These are phyloP conservation scores for Castanospermum australe DNA, from an alignment of 306 rosid species.

Conservation along the genomic window DNA sequence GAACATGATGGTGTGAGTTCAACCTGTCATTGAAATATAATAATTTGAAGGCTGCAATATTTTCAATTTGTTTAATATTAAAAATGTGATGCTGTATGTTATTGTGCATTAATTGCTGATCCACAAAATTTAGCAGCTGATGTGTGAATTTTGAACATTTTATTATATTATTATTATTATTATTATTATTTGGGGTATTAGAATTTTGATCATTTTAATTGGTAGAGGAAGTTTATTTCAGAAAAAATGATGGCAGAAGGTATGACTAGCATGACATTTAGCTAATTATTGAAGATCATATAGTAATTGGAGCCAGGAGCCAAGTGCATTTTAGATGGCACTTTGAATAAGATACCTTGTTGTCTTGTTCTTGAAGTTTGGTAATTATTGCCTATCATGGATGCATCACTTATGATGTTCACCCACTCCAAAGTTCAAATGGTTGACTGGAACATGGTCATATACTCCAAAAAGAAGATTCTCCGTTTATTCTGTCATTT, in stretches of 20 bases:
- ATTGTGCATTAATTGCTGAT: background rate
- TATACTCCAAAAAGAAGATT: background rate
- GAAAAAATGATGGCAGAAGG: background rate
- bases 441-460: background rate
- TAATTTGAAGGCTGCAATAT: background rate
- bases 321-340: conserved; percentile 2
- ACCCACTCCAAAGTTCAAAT: background rate
- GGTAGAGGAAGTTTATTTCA: conserved; percentile 11
- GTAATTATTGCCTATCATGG: background rate
- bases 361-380: background rate
- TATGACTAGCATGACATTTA: background rate
- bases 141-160: background rate
- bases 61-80: conserved; percentile 1
- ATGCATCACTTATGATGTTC: background rate
- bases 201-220: background rate
- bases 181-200: too few relatives aligned
- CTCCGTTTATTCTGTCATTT: background rate
- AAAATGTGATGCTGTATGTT: background rate
- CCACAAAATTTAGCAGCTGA: background rate
- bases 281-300: background rate
- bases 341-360: background rate
- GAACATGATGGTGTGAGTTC: background rate
- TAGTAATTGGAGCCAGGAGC: background rate
- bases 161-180: too few relatives aligned
- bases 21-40: conserved; percentile 1